Evolutionary conservation across 805 yeast species (phyloP), one percentile per base, ranked within the genome.

Genomic region (Ogataea ganodermae): DNA sequence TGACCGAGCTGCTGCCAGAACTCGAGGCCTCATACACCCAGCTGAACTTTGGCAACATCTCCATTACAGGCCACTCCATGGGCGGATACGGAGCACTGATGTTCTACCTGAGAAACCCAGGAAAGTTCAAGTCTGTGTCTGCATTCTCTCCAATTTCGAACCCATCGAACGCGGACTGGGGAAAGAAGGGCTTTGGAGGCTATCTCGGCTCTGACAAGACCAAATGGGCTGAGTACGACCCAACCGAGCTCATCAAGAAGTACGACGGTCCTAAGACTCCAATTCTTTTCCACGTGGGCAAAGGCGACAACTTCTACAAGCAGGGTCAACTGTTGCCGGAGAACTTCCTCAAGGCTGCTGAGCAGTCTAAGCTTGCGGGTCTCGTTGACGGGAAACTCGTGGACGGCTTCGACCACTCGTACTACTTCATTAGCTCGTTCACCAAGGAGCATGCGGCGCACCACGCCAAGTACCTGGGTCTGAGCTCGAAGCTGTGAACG

Each of bases 31-130:
- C 69, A 14, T 76, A 66, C 45, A 50, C 70, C 2, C 66, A 68
- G 33, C 70, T 92, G 50, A 89, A 92, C 66, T 82, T 84, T 52
- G 64, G 69, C 32, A 83, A 78, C 33, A 76, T 83, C 43, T 79
- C 92, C 17, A 80, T 92, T 55, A 82, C 94, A n/a, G 99, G 99
- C 36, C 98, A 94, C 67, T 94, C 99, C 1, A 94, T 94, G 98
- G 99, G 99, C 42, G 99, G 99, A 1, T 89, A 79, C 64, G 99
- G 98, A 48, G 96, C 99, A 0, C 68, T 92, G 50, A 71, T 85
- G 50, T 76, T 79, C 13, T 78, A 74, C 55, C 69, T 92, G 50
- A 79, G 75, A 52, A 81, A 86, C 64, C 88, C 91, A 1, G 84
- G 82, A 1, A 73, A 72, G 58, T 92, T 86, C 73, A 79, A 79